Evolutionary conservation across 345 rosid genomes (phyloP).

Genomic region (Syzygium jambos): DNA sequence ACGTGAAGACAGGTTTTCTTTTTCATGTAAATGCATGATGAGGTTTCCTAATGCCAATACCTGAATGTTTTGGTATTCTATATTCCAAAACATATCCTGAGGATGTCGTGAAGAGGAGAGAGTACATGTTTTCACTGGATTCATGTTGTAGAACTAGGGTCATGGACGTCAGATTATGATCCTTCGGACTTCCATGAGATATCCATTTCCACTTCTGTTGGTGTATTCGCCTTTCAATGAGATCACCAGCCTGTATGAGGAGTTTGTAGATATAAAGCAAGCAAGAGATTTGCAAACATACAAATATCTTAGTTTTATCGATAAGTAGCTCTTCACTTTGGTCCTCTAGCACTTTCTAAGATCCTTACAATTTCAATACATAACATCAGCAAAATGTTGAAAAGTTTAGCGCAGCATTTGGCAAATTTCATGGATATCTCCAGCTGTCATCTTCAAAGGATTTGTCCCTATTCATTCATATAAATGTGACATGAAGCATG

Average conservation of each 20-base stretch:
- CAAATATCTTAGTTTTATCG: not conserved
- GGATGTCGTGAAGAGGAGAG: conserved; percentile 43
- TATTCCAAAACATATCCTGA: conserved; percentile 43
- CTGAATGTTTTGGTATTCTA: conserved; percentile 32
- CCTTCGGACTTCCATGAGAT: conserved; percentile 44
- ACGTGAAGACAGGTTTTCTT: not conserved
- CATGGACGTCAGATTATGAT: conserved; percentile 42
- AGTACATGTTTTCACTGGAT: conserved; percentile 20
- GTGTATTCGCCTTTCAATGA: conserved; percentile 44
- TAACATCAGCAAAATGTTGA: not conserved
- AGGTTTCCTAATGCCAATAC: conserved; percentile 6
- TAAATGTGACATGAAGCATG: not conserved
- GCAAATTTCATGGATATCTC: not conserved
- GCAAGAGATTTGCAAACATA: not conserved
- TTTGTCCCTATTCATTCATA: not conserved
- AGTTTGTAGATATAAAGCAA: not conserved
- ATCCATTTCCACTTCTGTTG: conserved; percentile 72
- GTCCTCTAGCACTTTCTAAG: not conserved
- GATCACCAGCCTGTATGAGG: conserved; percentile 30
- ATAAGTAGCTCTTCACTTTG: not conserved
- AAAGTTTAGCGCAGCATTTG: not conserved
- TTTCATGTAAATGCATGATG: not conserved
- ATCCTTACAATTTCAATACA: not conserved
- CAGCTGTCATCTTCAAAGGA: not conserved
- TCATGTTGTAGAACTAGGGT: conserved; percentile 41